Conservation (phyloP, 2,329 filamentous ascomycete species). For the Metarhizium sp. region DNA sequence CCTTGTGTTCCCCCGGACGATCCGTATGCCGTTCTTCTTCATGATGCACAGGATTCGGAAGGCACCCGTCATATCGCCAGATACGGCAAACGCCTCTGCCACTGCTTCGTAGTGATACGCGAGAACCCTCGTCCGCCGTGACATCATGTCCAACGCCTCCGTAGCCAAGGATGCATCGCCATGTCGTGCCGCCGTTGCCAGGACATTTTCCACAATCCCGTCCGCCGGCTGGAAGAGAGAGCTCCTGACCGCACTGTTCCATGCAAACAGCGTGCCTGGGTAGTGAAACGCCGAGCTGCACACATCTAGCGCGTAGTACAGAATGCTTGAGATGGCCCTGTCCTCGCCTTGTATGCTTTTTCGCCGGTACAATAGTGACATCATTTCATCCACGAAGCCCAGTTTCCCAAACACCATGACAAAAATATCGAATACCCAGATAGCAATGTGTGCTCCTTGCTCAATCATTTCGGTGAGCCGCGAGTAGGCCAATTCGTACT, state of each 20-base stretch:
- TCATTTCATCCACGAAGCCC: conserved; percentile 68
- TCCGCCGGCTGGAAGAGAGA: conserved; percentile 37
- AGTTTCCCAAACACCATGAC: conserved; percentile 63
- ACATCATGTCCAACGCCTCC: conserved; percentile 50
- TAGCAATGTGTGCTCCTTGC: conserved; percentile 43
- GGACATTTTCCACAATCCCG: conserved; percentile 56
- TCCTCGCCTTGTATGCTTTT: conserved; percentile 24
- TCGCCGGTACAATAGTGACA: conserved; percentile 56
- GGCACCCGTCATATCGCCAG: conserved; percentile 53
- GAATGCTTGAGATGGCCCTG: conserved; percentile 41
- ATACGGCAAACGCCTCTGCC: conserved; percentile 56
- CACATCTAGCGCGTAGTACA: conserved; percentile 66
- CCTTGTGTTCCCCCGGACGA: conserved; percentile 52
- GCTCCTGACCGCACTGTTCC: conserved; percentile 54
- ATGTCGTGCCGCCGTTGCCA: conserved; percentile 61
- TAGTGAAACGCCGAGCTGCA: conserved; percentile 57
- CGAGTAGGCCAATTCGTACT: conserved; percentile 71
- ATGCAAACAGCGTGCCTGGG: conserved; percentile 58
- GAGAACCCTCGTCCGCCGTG: conserved; percentile 37
- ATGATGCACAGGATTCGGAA: conserved; percentile 67
- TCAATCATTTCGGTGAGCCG: conserved; percentile 58
- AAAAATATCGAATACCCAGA: conserved; percentile 73
- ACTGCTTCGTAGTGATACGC: conserved; percentile 73
- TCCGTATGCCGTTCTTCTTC: conserved; percentile 40
- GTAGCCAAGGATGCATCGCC: conserved; percentile 61